A percentile compares a stretch with the other conserved stretches of the same genome.
These are phyloP conservation scores for Anastatica hierochuntica DNA, from an alignment of 345 rosid genomes.

Conservation along the genomic window DNA sequence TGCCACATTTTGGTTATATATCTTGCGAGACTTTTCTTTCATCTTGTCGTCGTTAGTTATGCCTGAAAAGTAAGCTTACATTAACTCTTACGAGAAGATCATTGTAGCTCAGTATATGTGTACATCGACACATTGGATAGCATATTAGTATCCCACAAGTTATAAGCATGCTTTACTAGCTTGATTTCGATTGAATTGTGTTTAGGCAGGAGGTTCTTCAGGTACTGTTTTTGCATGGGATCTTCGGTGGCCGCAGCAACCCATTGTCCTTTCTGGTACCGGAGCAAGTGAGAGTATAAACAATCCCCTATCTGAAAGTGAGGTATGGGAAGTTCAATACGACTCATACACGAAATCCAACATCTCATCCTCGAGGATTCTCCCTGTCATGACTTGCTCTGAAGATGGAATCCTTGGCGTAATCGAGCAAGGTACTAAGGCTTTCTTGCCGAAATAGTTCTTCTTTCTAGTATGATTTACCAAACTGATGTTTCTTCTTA, in stretches of 20 bases:
- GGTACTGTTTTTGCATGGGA: conserved; percentile 92
- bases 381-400: conserved; percentile 81
- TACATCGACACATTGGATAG: too few species aligned
- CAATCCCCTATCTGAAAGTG: conserved; percentile 58
- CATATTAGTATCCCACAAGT: too few species aligned
- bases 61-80: background rate
- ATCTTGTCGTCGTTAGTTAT: background rate
- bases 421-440: conserved; percentile 54
- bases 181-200: conserved; percentile 1
- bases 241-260: conserved; percentile 53
- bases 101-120: too few species aligned
- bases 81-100: too few species aligned
- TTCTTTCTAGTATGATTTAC: background rate
- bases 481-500: background rate
- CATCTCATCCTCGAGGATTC: conserved; percentile 50
- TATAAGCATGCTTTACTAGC: too few species aligned
- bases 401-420: conserved; percentile 91
- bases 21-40: too few species aligned
- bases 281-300: conserved; percentile 29
- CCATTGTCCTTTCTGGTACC: conserved; percentile 60
- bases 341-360: conserved; percentile 53
- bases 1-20: too few species aligned
- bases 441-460: background rate
- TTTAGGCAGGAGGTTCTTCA: conserved; percentile 83
- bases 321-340: conserved; percentile 86